Conservation (phyloP, 176 grass and related monocot species). For the Leersia perrieri region DNA sequence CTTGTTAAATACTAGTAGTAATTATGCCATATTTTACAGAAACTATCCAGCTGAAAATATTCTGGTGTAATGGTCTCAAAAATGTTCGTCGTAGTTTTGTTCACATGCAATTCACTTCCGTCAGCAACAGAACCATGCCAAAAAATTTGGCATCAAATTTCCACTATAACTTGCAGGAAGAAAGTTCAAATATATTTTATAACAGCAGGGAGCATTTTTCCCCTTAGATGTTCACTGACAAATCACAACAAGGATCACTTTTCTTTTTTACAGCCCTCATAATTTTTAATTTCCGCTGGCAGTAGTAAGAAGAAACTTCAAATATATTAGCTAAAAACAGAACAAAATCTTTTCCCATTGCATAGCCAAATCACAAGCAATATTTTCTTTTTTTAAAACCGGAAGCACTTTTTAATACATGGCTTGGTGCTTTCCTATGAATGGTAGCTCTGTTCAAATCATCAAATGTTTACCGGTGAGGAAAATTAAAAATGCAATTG, state of each 20-base stretch:
- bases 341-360: background rate
- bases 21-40: background rate
- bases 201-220: too few relatives aligned
- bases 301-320: too few relatives aligned
- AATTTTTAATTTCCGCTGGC: too few relatives aligned
- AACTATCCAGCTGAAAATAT: background rate
- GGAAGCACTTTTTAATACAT: background rate
- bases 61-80: too few relatives aligned
- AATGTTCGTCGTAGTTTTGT: too few relatives aligned
- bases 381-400: background rate
- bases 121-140: too few relatives aligned
- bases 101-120: too few relatives aligned
- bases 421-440: background rate
- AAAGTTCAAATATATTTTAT: background rate
- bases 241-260: too few relatives aligned
- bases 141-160: background rate
- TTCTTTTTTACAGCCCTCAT: too few relatives aligned
- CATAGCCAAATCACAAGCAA: background rate
- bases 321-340: background rate
- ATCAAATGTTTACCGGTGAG: background rate
- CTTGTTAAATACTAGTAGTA: background rate
- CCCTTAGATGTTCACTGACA: too few relatives aligned
- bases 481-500: background rate
- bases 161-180: background rate
- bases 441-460: background rate